A percentile compares a stretch with the other conserved stretches of the same genome.
phyloP scores from a whole-genome alignment of 306 rosid genomes.

The Vigna trinervia region DNA sequence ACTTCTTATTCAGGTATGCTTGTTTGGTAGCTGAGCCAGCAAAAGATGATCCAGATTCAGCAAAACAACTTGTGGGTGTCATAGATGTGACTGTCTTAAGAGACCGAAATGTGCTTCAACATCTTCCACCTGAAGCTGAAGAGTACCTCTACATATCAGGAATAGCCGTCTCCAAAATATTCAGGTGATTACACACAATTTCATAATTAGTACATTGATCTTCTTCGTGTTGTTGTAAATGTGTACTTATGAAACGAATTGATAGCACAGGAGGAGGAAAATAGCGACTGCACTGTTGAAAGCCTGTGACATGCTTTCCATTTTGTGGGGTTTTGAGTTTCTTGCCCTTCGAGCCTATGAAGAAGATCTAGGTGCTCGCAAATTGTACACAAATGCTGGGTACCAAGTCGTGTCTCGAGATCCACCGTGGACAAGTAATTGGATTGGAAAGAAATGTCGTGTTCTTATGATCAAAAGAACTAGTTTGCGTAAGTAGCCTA shows the following conservation, averaged over 20 bases:
- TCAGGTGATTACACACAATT: constrained; percentile 58
- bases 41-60: constrained; percentile 36
- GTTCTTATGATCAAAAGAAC: constrained; percentile 73
- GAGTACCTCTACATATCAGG: constrained; percentile 88
- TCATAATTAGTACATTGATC: not conserved
- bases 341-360: constrained; percentile 84
- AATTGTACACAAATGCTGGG: constrained; percentile 78
- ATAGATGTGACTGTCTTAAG: constrained; percentile 70
- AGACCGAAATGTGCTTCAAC: constrained; percentile 60
- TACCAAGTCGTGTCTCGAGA: constrained; percentile 69
- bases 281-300: constrained; percentile 67
- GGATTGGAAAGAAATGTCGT: constrained; percentile 90
- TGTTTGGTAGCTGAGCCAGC: constrained; percentile 85
- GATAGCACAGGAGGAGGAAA: constrained; percentile 71
- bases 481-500: constrained; percentile 20
- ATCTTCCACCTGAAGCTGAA: constrained; percentile 62
- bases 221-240: not conserved
- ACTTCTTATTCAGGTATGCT: constrained; percentile 65
- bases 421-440: constrained; percentile 79
- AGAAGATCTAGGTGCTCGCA: constrained; percentile 82
- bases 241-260: constrained; percentile 9
- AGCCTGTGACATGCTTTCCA: constrained; percentile 69
- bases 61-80: constrained; percentile 69
- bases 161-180: constrained; percentile 68
- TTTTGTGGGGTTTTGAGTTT: constrained; percentile 71